Evolutionary conservation across 306 rosid genomes (phyloP), one percentile per base, ranked within the genome.

Genomic region (Sesbania bispinosa): DNA sequence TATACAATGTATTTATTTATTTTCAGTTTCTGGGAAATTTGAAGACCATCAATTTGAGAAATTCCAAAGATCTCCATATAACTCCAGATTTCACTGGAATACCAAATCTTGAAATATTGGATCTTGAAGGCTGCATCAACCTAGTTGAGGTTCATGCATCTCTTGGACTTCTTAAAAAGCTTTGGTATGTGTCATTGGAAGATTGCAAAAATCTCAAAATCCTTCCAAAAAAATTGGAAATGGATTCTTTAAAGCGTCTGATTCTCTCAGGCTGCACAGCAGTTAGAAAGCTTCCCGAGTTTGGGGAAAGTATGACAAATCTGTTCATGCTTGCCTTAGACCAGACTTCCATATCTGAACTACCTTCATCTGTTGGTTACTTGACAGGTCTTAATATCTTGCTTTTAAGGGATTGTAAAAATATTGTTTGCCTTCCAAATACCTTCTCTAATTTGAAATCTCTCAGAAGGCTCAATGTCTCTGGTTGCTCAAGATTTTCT

Each of bases 91-190:
- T 76, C 20, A 47, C 71, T 18, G 48, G 47, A 10, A 58, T 65
- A 46, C 81, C 81, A 67, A 47, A 71, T 57, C 71, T 81, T 48
- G 68, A 81, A 52, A 38, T 11, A 1, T 72, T 76, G 41, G 15
- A 18, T 58, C 63, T 81, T 47, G 69, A 76, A 27, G 51, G 47
- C 9, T 81, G 85, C 19, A 33, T 24, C 58, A 81, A 52, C 53
- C 77, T 81, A 13, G 65, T 57, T 52, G 79, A 81, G 76, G 67
- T 81, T 71, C 85, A 81, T 15, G 36, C 13, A 38, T 81, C 76
- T 47, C 48, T 76, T 19, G 79, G 76, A 54, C 60, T 14, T 18
- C 81, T 71, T 53, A 20, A 39, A 10, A 81, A 76, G 21, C 67
- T 81, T 76, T 67, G 30, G n/a, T 39, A 14, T 20, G 23, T 81